Base-by-base conservation (phyloP, 495 filamentous ascomycete genomes). In the Aspergillus ellipticus region DNA sequence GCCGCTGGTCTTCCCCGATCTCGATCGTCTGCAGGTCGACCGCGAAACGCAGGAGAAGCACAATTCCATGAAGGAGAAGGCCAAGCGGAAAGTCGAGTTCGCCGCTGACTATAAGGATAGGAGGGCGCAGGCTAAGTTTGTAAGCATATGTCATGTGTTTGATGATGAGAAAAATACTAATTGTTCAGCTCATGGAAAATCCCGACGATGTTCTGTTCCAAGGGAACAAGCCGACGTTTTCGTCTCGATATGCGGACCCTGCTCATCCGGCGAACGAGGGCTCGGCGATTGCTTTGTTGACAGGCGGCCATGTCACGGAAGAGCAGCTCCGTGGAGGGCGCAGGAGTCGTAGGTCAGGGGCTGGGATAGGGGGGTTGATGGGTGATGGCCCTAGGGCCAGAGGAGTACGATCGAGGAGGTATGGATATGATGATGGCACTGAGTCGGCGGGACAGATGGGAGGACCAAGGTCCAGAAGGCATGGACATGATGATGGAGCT, bases 201-300 rank as follows among this genome's bases (percentile, higher is more conserved):
- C 67, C 71, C 22, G 56, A 60, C 15, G 72, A 62, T 55, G 59
- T 58, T 4, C 54, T 72, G 1, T 62, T 53, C 33, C 63, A 57
- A 56, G 58, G 56, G 0, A 46, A 66, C 19, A 54, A 59, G 47
- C 66, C 66, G 37, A 57, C 58, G 8, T 81, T 83, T 49, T 67
- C 67, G 0, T 82, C 79, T 6, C 66, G 78, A 31, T 82, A 80
- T 58, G 75, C 76, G 5, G 79, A 85, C 55, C 81, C 82, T 7
- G 78, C 72, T 35, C 79, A 84, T 51, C 74, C 81, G 0, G 78
- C 72, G 24, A 70, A 65, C 42, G 71, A 65, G 28, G 69, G 71
- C 7, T 64, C 65, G 22, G 55, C 60, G 4, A 43, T 72, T 24
- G 66, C 62, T 1, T 51, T 84, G 11, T 41, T 82, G 4, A 80